Base-by-base conservation (phyloP, 2,329 filamentous ascomycete species). In the Talaromyces sp. region DNA sequence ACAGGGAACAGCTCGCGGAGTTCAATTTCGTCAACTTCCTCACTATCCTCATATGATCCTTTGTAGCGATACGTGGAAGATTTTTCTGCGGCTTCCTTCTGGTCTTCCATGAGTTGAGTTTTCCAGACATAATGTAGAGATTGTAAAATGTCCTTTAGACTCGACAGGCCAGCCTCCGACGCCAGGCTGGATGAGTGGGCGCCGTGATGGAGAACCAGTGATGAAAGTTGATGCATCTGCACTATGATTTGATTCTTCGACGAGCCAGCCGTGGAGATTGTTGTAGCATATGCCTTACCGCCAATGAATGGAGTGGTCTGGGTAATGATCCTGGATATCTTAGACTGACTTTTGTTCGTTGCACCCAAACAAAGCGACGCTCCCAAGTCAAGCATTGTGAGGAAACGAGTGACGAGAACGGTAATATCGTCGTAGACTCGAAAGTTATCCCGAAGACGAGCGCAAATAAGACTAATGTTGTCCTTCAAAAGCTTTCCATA, bases 391-490 rank as follows among this genome's bases (percentile, higher is more conserved):
- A 98, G 80, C 70, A 91, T 91, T 65, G 90, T 87, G 50, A 98
- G 81, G 68, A 97, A 90, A 61, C 90, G 91, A 52, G 92, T 83
- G 11, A 92, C 85, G 3, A 92, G 93, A 52, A 86, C 83, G 0
- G 90, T 91, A 70, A 98, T 86, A 73, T 99, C 95, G 67, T 92
- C 91, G 72, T 97, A 98, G 14, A 88, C 87, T 45, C 88, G 85
- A 73, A 93, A 96, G 41, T 87, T 84, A 35, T 86, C 82, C 1
- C 83, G 84, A 8, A 99, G 83, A 52, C 93, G 86, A 62, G 84
- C 81, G 59, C 90, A 86, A 45, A 97, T 86, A 67, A 90, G 87
- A 7, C 82, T 79, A n/a, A 95, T 80, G 65, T 88, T 88, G 43
- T 81, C 79, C 59, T 81, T 82, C 37, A 85, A 68, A 14, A 84